Conservation (phyloP, 2,329 filamentous ascomycete genomes). For the Dryadomyces quercivorus region DNA sequence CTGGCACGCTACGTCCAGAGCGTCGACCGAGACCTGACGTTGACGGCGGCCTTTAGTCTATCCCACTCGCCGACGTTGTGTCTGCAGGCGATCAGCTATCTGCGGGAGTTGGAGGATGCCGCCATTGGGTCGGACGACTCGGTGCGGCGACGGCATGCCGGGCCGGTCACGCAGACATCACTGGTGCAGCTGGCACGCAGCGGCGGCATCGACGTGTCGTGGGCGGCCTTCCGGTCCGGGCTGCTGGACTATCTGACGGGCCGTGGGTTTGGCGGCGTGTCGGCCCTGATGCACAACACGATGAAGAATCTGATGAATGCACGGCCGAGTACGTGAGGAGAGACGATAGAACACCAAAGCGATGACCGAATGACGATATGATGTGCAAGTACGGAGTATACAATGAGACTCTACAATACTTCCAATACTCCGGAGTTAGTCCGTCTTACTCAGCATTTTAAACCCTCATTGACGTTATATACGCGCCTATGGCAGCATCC, state of each 20-base stretch:
- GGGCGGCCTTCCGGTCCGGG: constrained; percentile 64
- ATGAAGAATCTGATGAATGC: constrained; percentile 60
- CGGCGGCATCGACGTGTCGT: constrained; percentile 54
- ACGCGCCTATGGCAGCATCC: no score
- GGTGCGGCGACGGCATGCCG: constrained; percentile 41
- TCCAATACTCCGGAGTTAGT: no score
- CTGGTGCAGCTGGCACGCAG: constrained; percentile 49
- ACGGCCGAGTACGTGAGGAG: not conserved
- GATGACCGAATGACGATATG: no score
- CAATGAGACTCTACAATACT: no score
- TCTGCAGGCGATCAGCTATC: constrained; percentile 38
- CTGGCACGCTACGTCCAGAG: constrained; percentile 35
- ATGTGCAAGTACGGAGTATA: no score
- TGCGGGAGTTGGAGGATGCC: constrained; percentile 46
- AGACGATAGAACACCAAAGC: no score
- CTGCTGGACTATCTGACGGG: constrained; percentile 56
- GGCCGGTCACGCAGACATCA: constrained; percentile 58
- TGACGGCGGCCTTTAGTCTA: constrained; percentile 42
- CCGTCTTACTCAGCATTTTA: no score
- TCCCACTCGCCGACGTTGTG: constrained; percentile 47
- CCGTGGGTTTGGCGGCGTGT: constrained; percentile 52
- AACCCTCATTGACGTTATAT: no score
- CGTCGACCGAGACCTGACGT: constrained; percentile 32
- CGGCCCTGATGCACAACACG: constrained; percentile 64
- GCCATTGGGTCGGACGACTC: constrained; percentile 24